Evolutionary conservation across 1,284 basidiomycete genomes (phyloP), one percentile per base, ranked within the genome.

Genomic region (Ganoderma sp.): DNA sequence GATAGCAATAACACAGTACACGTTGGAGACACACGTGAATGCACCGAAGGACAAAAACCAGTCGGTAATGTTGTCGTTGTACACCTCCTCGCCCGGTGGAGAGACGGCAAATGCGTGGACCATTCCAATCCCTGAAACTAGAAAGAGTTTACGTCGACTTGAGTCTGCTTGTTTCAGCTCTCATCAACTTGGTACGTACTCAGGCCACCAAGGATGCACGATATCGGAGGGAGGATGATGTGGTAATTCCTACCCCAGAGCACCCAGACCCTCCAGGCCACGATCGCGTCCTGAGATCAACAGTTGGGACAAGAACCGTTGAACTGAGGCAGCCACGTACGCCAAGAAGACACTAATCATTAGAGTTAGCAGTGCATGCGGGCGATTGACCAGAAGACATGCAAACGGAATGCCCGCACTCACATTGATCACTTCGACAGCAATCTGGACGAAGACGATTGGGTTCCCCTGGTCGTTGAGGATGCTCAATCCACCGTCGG

Each of bases 371-470:
- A 15, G 8, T 14, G 28, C 60, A 48, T 22, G 25, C 32, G 42
- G 43, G 48, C 25, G 37, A 12, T 17, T 22, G 6, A 25, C 12
- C 12, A 19, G 48, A 32, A n/a, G 34, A 22, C 62, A 39, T 9
- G 19, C 6, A 64, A 9, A 56, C 4, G 6, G 17, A 10, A 8
- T 15, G 10, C 14, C 9, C 39, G 4, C 8, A 63, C 66, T 56
- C 28, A 67, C 66, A 37, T 67, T 67, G 37, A 63, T n/a, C 12
- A 63, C 25, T 41, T 67, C 66, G 19, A 67, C 25, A 12, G 54
- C 52, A 45, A 67, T 67, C 25, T 67, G 61, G 8, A 19, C 17
- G 19, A 41, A 63, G 42, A 63, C 56, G 6, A 62, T 34, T 2
- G 61, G 61, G 43, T 43, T 58, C 17, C 54, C 39, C n/a, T 19